Conservation (phyloP, 108 stramenopile species). For the Discostella stelligeroides region DNA sequence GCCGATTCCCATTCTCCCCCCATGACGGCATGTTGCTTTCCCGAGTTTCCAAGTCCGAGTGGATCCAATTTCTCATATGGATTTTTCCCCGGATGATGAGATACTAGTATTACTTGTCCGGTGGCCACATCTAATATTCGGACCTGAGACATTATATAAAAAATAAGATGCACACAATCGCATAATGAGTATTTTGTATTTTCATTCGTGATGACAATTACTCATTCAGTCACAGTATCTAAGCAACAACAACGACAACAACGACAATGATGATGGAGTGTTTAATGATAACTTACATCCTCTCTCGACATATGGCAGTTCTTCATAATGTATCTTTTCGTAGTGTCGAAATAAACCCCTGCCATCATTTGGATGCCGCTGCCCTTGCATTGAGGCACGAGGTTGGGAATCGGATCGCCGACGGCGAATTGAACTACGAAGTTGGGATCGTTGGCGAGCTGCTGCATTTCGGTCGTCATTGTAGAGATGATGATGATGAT, state of each 20-base stretch:
- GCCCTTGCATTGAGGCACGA: slow-evolving; percentile 47
- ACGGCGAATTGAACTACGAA: slow-evolving; percentile 53
- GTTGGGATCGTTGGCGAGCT: slow-evolving; percentile 53
- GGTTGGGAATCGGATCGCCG: slow-evolving; percentile 45
- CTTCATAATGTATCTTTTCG: slow-evolving; percentile 56
- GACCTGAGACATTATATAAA: not conserved
- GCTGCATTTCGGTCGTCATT: slow-evolving; percentile 54
- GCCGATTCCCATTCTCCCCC: slow-evolving; percentile 54
- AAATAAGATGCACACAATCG: not conserved
- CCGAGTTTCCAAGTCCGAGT: slow-evolving; percentile 40
- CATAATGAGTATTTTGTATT: too few relatives aligned
- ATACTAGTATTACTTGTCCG: slow-evolving; percentile 40
- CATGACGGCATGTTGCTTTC: slow-evolving; percentile 21
- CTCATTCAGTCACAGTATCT: too few relatives aligned
- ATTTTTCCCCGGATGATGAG: slow-evolving; percentile 54
- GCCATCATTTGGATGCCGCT: slow-evolving; percentile 46
- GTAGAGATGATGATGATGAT: too few relatives aligned
- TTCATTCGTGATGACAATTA: too few relatives aligned
- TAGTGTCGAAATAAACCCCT: slow-evolving; percentile 45
- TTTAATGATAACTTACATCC: too few relatives aligned
- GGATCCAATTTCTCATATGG: slow-evolving; percentile 54
- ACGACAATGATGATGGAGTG: too few relatives aligned
- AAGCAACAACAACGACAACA: too few relatives aligned
- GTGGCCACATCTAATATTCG: slow-evolving; percentile 43
- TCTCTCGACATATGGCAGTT: slow-evolving; percentile 39